phyloP scores from a whole-genome alignment of 805 yeast genomes.

The Scheffersomyces coipomensis region DNA sequence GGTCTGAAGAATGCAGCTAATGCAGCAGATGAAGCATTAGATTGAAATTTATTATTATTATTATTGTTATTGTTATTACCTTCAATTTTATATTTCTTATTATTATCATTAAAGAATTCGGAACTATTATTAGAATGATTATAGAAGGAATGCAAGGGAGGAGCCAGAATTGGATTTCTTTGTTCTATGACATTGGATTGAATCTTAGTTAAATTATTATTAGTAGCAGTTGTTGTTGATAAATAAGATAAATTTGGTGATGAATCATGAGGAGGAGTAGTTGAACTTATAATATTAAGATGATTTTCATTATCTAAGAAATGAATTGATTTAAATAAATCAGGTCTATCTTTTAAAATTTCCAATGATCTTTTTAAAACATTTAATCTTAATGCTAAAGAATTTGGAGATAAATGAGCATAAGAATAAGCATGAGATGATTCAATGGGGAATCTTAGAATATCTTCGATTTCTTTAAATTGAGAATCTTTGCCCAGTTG shows the following conservation, averaged over 20 bases:
- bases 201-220: neutral
- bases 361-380: conserved; percentile 76
- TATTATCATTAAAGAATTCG: conserved; percentile 11
- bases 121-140: conserved; percentile 15
- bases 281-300: neutral
- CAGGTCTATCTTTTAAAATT: conserved; percentile 66
- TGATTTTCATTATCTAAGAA: conserved; percentile 1
- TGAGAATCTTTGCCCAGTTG: neutral
- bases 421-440: conserved; percentile 85
- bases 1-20: conserved; percentile 45
- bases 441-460: conserved; percentile 68
- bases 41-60: conserved; percentile 28
- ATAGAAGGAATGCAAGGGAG: neutral
- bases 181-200: neutral
- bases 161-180: neutral
- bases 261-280: neutral
- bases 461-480: conserved; percentile 24
- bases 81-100: neutral
- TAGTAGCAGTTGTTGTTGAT: neutral
- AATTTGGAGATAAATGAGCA: conserved; percentile 77
- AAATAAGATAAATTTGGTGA: too few relatives aligned
- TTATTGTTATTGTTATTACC: too few relatives aligned
- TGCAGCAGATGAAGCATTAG: conserved; percentile 48
- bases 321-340: conserved; percentile 26
- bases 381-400: conserved; percentile 70